These are phyloP conservation scores for Colletotrichum sp. DNA, from an alignment of 2,329 filamentous ascomycete genomes.

Conservation along the genomic window DNA sequence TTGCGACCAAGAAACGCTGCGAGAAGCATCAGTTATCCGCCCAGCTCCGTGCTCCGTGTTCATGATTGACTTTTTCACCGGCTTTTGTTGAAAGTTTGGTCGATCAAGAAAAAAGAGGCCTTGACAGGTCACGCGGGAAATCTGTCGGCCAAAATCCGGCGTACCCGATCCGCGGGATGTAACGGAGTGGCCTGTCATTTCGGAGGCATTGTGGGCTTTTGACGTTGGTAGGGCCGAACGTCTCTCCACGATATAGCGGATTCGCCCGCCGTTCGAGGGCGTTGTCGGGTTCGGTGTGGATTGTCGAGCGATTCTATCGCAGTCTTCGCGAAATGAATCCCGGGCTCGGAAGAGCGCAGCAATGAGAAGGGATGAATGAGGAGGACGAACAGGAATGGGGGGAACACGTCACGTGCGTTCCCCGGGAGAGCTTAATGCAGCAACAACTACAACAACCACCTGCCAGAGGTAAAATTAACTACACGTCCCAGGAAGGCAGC, in stretches of 20 bases:
- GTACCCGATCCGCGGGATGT: constrained; percentile 1
- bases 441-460: not conserved
- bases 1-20: not conserved
- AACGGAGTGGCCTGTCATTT: constrained; percentile 12
- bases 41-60: not conserved
- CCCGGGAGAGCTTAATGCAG: not conserved
- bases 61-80: not conserved
- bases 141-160: constrained; percentile 14
- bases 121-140: not conserved
- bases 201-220: constrained; percentile 17
- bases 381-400: not conserved
- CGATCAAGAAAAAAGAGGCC: not conserved
- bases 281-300: not conserved
- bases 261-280: not conserved
- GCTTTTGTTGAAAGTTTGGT: not conserved
- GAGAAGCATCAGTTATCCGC: not conserved
- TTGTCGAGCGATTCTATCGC: not conserved
- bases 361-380: not conserved
- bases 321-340: not conserved
- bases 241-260: constrained; percentile 14
- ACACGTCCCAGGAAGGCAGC: not conserved
- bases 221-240: constrained; percentile 14
- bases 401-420: not conserved
- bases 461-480: not conserved
- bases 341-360: not conserved